phyloP scores from a whole-genome alignment of 83 land plant species.

The Diphasiastrum complanatum region DNA sequence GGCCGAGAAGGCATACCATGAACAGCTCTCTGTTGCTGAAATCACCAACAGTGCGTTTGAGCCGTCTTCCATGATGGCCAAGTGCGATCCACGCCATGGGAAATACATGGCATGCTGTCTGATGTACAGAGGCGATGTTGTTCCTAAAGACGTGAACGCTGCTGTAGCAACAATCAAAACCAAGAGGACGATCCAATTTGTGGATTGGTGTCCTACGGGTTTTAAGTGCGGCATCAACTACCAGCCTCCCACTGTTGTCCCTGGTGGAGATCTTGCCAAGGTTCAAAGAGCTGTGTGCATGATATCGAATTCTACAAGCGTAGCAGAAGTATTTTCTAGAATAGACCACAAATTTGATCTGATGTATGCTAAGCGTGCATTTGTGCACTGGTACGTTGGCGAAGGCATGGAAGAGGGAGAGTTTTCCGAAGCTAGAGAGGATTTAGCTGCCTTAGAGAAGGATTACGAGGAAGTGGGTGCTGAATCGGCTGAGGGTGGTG shows the following conservation, averaged over 20 bases:
- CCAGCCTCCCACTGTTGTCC: slow-evolving; percentile 41
- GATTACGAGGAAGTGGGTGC: slow-evolving; percentile 36
- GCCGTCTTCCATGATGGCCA: slow-evolving; percentile 32
- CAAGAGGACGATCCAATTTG: too few species aligned
- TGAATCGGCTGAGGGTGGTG: slow-evolving; percentile 35
- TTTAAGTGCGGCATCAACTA: slow-evolving; percentile 9
- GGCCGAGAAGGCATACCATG: slow-evolving; percentile 20
- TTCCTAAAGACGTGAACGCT: too few species aligned
- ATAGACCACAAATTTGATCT: slow-evolving; percentile 15
- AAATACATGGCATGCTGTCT: too few species aligned
- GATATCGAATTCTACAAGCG: slow-evolving; percentile 22
- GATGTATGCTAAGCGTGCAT: slow-evolving; percentile 43
- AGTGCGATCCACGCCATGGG: slow-evolving; percentile 7
- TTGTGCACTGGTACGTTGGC: slow-evolving; percentile 47
- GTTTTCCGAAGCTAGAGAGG: slow-evolving; percentile 37
- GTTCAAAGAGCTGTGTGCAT: slow-evolving; percentile 38
- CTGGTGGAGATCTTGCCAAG: slow-evolving; percentile 42
- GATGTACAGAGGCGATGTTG: too few species aligned
- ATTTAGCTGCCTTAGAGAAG: slow-evolving; percentile 6
- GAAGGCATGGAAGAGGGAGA: slow-evolving; percentile 50
- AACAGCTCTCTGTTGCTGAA: slow-evolving; percentile 31
- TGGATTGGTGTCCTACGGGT: too few species aligned
- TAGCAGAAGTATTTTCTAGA: slow-evolving; percentile 11
- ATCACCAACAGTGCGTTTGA: slow-evolving; percentile 30
- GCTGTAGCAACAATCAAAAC: too few species aligned